A percentile compares a stretch with the other conserved stretches of the same genome.
Evolutionary conservation across 2,329 filamentous ascomycete species (phyloP).

Genomic region (Westerdykella sp.): DNA sequence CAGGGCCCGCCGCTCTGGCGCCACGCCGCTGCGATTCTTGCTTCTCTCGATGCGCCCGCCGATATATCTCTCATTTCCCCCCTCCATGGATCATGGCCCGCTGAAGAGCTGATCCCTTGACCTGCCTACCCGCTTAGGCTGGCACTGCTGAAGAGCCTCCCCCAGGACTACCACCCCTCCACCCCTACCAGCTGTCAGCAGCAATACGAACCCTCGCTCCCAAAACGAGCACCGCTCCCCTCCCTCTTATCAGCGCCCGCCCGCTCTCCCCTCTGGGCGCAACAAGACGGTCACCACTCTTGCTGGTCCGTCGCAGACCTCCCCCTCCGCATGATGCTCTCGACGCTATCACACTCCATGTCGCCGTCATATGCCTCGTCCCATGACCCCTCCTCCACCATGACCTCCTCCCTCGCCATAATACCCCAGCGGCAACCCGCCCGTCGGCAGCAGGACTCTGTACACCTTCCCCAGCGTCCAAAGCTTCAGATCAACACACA

Average conservation of each 20-base stretch:
- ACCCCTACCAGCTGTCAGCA: slow-evolving; percentile 4
- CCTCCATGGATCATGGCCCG: slow-evolving; percentile 2
- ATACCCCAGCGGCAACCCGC: slow-evolving; percentile 26
- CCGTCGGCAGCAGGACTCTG: slow-evolving; percentile 7
- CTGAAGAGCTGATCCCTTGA: slow-evolving; percentile 4
- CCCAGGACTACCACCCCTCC: no score
- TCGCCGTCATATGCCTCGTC: slow-evolving; percentile 19
- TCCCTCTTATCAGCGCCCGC: slow-evolving; percentile 8
- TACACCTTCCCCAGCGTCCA: slow-evolving; percentile 40
- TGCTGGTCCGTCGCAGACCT: no score
- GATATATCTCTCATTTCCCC: background rate
- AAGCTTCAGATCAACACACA: slow-evolving; percentile 58
- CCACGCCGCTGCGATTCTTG: slow-evolving; percentile 2
- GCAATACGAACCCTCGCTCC: slow-evolving; percentile 5
- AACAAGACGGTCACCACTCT: no score
- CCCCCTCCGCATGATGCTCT: slow-evolving; percentile 32
- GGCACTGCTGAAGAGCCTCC: background rate
- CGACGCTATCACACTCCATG: slow-evolving; percentile 30
- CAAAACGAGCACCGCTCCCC: slow-evolving; percentile 6
- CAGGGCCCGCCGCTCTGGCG: slow-evolving; percentile 1
- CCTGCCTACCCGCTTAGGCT: slow-evolving; percentile 2
- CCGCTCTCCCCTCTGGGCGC: slow-evolving; percentile 1
- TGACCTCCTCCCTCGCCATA: slow-evolving; percentile 44
- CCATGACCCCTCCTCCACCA: slow-evolving; percentile 27
- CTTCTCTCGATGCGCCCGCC: background rate